Evolutionary conservation across 345 rosid genomes (phyloP), one percentile per base, ranked within the genome.

Genomic region (Linum trigynum): DNA sequence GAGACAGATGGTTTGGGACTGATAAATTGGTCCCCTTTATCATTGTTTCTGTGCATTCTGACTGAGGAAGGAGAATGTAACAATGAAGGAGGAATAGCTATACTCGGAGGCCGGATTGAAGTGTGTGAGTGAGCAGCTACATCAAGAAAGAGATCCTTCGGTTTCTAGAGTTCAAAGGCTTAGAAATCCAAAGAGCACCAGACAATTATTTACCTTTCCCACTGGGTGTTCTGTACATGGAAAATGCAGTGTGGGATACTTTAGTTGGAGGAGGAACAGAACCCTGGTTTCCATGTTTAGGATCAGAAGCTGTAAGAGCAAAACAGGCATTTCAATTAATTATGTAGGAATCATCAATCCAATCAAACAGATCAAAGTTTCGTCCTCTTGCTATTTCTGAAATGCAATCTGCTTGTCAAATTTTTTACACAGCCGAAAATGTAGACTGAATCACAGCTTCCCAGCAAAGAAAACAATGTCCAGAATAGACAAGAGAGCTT

Each of bases 21-120:
- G n/a, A 71, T 67, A 58, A 65, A 63, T 45, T 62, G 69, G 68
- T 43, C 59, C 76, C 72, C 76, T 45, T 58, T 63, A 14, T 57
- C 75, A 72, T 71, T 80, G 68, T 73, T 74, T 72, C 61, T 75
- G 64, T 63, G 75, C 59, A 53, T 61, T 53, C 79, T 62, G 35
- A 65, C 10, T 9, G 72, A 9, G 2, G 53, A 68, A 68, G 82
- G 83, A 3, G 77, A 67, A 74, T 64, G 57, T 39, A 74, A 61
- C 55, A 77, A 74, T 41, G 79, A 77, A 48, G 91, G 88, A 67
- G 81, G 80, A 68, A 76, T 69, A 5, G 86, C 69, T 57, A 84
- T 86, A 70, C 85, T 82, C 16, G 83, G 69, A 67, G 83, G 82
- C 66, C 76, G 74, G 53, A 36, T 32, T 40, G 67, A 53, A 57